These are phyloP conservation scores for Fusarium buharicum DNA, from an alignment of 2,329 filamentous ascomycete genomes.

Conservation along the genomic window DNA sequence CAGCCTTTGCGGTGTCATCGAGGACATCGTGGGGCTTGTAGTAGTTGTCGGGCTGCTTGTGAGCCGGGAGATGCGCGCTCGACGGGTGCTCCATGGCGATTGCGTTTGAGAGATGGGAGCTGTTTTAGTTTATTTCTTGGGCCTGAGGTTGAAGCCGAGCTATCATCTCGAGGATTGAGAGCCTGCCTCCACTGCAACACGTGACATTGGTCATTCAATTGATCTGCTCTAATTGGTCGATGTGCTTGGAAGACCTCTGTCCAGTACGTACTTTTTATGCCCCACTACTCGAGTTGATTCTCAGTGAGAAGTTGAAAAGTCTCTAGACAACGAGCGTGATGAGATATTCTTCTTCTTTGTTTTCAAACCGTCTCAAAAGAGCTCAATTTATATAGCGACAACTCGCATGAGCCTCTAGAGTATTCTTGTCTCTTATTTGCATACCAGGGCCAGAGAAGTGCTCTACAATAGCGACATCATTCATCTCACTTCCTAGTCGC, in stretches of 20 bases:
- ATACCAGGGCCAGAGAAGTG: too few species aligned
- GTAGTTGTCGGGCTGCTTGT: conserved; percentile 41
- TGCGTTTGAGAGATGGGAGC: conserved; percentile 38
- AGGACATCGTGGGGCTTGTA: conserved; percentile 83
- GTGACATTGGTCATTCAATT: conserved; percentile 53
- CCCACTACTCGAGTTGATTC: conserved; percentile 23
- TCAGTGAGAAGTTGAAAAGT: conserved; percentile 38
- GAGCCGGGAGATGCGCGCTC: conserved; percentile 45
- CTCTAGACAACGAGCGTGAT: conserved; percentile 6
- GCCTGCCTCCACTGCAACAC: conserved; percentile 46
- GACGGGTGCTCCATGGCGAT: conserved; percentile 50
- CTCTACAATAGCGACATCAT: background rate
- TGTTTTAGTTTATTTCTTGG: conserved; percentile 43
- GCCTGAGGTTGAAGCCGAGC: conserved; percentile 45
- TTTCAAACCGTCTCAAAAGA: background rate
- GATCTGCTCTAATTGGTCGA: conserved; percentile 47
- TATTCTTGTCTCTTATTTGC: rapidly evolving
- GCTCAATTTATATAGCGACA: background rate
- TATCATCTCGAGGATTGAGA: conserved; percentile 39
- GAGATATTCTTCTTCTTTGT: conserved; percentile 4
- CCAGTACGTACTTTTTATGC: conserved; percentile 37
- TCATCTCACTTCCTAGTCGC: background rate
- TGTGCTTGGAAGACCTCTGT: conserved; percentile 1
- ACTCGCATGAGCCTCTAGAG: background rate
- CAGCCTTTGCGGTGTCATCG: conserved; percentile 71